phyloP scores from a whole-genome alignment of 257 asterid genomes.

The Fraxinus cuspidata region DNA sequence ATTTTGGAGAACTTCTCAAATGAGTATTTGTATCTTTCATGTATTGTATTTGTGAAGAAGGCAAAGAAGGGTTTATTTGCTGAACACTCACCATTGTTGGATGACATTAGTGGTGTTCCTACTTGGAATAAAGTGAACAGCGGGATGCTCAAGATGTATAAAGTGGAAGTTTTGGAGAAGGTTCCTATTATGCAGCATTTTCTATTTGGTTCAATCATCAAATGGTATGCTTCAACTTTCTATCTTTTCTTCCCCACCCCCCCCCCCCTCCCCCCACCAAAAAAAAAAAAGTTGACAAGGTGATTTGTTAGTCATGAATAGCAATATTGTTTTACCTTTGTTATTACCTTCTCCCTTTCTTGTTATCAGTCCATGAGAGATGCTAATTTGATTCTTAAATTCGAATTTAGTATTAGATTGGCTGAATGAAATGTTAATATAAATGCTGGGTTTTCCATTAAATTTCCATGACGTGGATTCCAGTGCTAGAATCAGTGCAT shows the following conservation, averaged over 20 bases:
- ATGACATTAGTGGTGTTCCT: constrained; percentile 93
- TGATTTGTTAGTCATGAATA: constrained; percentile 15
- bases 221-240: constrained; percentile 53
- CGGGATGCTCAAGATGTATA: constrained; percentile 93
- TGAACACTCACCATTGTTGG: constrained; percentile 97
- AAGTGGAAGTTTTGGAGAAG: constrained; percentile 85
- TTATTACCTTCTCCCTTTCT: not conserved
- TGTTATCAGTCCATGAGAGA: not conserved
- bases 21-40: constrained; percentile 77
- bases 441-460: not conserved
- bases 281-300: constrained; percentile 13
- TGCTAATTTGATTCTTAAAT: not conserved
- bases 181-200: constrained; percentile 98
- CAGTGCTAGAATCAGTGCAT: not conserved
- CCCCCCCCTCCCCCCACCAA: too few species aligned
- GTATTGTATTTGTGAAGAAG: constrained; percentile 78
- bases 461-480: not conserved
- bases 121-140: constrained; percentile 88
- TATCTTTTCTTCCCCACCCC: not conserved
- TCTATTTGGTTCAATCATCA: constrained; percentile 84
- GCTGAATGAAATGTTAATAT: not conserved
- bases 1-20: constrained; percentile 78
- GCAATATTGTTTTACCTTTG: not conserved
- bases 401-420: not conserved
- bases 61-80: constrained; percentile 90